A percentile compares a stretch with the other conserved stretches of the same genome.
phyloP scores from a whole-genome alignment of 805 yeast species.

The Metschnikowia matae region DNA sequence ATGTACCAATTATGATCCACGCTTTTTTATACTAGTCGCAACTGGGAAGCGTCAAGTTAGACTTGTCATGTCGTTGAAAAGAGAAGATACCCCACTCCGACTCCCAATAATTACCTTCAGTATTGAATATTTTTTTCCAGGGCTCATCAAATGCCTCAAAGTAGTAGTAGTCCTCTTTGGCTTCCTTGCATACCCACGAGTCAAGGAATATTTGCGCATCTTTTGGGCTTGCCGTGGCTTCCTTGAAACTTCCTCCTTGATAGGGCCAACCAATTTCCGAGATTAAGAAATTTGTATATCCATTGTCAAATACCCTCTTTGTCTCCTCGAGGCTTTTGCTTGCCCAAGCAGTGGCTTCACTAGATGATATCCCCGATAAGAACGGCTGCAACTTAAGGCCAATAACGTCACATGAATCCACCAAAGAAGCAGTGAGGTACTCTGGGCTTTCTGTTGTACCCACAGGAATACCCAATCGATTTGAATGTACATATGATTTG shows the following conservation, averaged over 20 bases:
- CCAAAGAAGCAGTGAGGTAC: slow-evolving; percentile 34
- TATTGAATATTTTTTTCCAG: slow-evolving; percentile 56
- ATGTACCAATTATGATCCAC: slow-evolving; percentile 18
- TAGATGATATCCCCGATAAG: slow-evolving; percentile 52
- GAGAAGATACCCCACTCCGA: slow-evolving; percentile 66
- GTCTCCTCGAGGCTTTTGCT: slow-evolving; percentile 22
- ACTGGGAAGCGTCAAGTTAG: background rate
- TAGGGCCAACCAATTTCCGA: slow-evolving; percentile 76
- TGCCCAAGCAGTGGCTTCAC: slow-evolving; percentile 51
- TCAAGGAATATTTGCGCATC: slow-evolving; percentile 47
- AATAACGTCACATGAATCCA: slow-evolving; percentile 47
- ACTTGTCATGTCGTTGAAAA: slow-evolving; percentile 1
- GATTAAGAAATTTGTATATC: slow-evolving; percentile 36
- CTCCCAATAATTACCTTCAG: slow-evolving; percentile 53
- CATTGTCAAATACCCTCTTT: slow-evolving; percentile 22
- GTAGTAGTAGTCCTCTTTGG: slow-evolving; percentile 47
- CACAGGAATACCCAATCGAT: slow-evolving; percentile 43
- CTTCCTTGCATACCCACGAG: slow-evolving; percentile 47
- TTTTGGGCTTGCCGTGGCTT: slow-evolving; percentile 44
- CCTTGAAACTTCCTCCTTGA: slow-evolving; percentile 47
- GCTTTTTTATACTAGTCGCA: background rate
- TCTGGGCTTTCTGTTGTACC: slow-evolving; percentile 64
- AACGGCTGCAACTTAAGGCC: slow-evolving; percentile 70
- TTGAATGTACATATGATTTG: slow-evolving; percentile 31
- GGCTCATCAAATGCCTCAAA: slow-evolving; percentile 74